Evolutionary conservation across 176 grass and related monocot genomes (phyloP), one percentile per base, ranked within the genome.

Genomic region (Coix lacrymajobi): DNA sequence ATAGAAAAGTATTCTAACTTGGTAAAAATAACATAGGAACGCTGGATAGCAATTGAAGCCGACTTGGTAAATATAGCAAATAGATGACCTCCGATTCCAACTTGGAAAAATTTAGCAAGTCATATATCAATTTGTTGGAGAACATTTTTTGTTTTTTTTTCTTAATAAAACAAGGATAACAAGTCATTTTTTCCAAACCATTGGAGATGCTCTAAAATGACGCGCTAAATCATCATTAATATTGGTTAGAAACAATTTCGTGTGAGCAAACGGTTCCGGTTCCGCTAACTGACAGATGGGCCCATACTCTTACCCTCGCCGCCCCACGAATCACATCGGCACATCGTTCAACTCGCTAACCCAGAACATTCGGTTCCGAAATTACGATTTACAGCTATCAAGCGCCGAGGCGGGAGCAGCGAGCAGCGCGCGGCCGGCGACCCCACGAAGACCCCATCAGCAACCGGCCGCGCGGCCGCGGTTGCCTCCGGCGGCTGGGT

Each of bases 291-390:
- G 71, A 54, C 62, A n/a, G 15, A 17, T 60, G 16, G 71, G 17
- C 22, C 79, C 64, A 19, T 28, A 7, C 7, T 28, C 36, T 86
- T 81, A 52, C 45, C 45, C 6, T 19, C 10, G 7, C 17, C 62
- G 37, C 67, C 33, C 44, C 56, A 72, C 56, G 72, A 85, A 71
- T 64, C 52, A 56, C 52, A 56, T 56, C 52, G 52, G 52, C 83
- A 62, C 72, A 72, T 6, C 66, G 78, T 45, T 82, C 88, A 40
- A 57, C 77, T 83, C 30, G 77, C 60, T 90, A 86, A 39, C 56
- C 76, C 69, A 39, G 88, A 86, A 79, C 84, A 86, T 90, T 86
- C 84, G 49, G 0, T 75, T 71, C 61, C 66, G 38, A 79, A 82
- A 72, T 73, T 86, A 74, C 66, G 32, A 75, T 52, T 85, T 90